phyloP scores from a whole-genome alignment of 2,329 filamentous ascomycete genomes.

The Thelonectria olida region DNA sequence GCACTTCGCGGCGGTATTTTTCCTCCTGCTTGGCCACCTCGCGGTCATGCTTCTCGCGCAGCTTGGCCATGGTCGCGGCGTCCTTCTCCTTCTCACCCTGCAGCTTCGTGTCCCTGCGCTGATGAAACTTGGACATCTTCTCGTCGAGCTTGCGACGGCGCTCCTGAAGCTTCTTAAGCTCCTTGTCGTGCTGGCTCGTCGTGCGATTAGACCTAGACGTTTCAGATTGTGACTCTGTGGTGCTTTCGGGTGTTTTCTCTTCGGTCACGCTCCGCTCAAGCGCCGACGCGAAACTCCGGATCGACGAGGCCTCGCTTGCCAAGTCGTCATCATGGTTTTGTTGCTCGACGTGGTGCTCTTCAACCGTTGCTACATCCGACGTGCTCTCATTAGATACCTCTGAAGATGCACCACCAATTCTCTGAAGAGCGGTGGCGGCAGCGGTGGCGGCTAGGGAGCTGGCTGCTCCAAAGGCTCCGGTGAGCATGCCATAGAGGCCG shows the following conservation, averaged over 20 bases:
- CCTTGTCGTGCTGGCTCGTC: conserved; percentile 60
- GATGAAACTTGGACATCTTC: conserved; percentile 65
- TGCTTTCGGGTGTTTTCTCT: conserved; percentile 38
- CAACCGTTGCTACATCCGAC: conserved; percentile 30
- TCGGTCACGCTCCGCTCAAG: conserved; percentile 48
- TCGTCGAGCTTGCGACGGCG: conserved; percentile 70
- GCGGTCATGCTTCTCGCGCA: conserved; percentile 69
- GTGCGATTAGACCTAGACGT: conserved; percentile 46
- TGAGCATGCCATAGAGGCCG: conserved; percentile 66
- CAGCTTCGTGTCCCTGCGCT: conserved; percentile 56
- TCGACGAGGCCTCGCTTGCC: conserved; percentile 56
- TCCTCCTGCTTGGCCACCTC: conserved; percentile 73
- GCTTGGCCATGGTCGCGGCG: conserved; percentile 60
- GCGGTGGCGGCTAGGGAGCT: conserved; percentile 55
- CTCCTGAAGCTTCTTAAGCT: conserved; percentile 70
- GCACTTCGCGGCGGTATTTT: conserved; percentile 70
- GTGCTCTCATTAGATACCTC: conserved; percentile 41
- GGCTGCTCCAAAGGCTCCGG: conserved; percentile 61
- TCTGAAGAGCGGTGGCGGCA: conserved; percentile 49
- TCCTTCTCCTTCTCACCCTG: conserved; percentile 61
- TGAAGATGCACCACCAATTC: conserved; percentile 40
- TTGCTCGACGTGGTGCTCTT: conserved; percentile 39
- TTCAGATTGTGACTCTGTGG: conserved; percentile 46
- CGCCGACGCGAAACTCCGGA: conserved; percentile 60
- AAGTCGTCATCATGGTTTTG: conserved; percentile 37